Evolutionary conservation across 2,329 filamentous ascomycete genomes (phyloP), one percentile per base, ranked within the genome.

Genomic region (Colletotrichum lindemuthianum): DNA sequence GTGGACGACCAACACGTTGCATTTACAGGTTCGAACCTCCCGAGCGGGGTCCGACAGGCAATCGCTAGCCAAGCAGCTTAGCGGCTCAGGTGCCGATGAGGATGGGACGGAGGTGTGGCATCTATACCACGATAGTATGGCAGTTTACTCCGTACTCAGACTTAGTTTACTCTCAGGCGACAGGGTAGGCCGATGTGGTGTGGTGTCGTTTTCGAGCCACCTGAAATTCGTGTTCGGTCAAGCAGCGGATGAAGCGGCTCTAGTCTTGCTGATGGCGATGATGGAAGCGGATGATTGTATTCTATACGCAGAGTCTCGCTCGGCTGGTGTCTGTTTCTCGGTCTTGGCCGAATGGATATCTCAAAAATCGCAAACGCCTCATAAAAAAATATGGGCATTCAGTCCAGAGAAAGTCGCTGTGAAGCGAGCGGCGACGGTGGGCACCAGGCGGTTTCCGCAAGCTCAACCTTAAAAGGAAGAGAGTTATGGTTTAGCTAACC

Each of bases 221-320:
- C 60, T 63, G 60, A 63, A 40, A 53, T 43, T 60, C 49, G 60
- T 60, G 44, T 64, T 55, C 57, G 49, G 50, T 34, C 44, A 51
- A 39, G 41, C 45, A 44, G 50, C 36, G 6, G n/a, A 43, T 45
- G 43, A 16, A 44, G 45, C 59, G 33, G 16, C 43, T 51, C 40
- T 45, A 24, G 24, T 24, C 40, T 36, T 41, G 39, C 10, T 15
- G 53, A 51, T 11, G 32, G 13, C 11, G 52, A 13, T 37, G 33
- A 33, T 36, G 39, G n/a, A 11, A 12, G 37, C 6, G 41, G 12
- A 39, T 39, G 8, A 11, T 37, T 40, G 9, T 12, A 36, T 59
- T 15, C 32, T 40, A n/a, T n/a, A 34, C 44, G 56, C 24, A 24
- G 49, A 45, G 32, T 9, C 9, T 24, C 15, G 2, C 12, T 13